Evolutionary conservation across 331 rosid genomes (phyloP), one percentile per base, ranked within the genome.

Genomic region (Malus hybrid): DNA sequence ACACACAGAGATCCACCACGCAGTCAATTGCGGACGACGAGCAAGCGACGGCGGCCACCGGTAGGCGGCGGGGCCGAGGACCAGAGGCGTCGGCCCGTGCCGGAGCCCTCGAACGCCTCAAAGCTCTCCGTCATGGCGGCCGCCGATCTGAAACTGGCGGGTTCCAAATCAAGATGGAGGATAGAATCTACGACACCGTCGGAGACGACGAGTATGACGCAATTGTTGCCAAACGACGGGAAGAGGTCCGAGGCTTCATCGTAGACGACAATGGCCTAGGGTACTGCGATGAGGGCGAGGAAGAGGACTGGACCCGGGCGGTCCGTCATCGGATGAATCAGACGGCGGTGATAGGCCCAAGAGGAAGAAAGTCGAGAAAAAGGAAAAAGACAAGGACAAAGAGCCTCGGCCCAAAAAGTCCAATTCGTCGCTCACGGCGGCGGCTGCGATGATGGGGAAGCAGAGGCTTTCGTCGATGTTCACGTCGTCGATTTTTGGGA

Each of bases 251-350:
- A 3, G 82, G 82, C 15, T 94, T 94, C 78, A 90, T 94, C 52
- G 90, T 92, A 5, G 97, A 92, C 71, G 97, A 90, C 34, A 91
- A 94, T 6, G 97, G 97, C 10, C 82, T 92, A 1, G 99, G 99
- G 27, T 92, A 92, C 50, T 83, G 88, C 44, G 99, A 94, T 68
- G 95, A 87, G 73, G 99, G 97, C 16, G 96, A 90, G 84, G 99
- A 94, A 56, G 99, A 92, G 86, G 99, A 94, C 46, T 94, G 97
- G 99, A 90, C 99, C 0, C 86, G 84, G 65, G 89, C 87, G 95
- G 88, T 5, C 79, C 73, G 9, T 91, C 96, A 4, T 81, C 87
- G 0, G 96, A 86, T 34, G 96, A 92, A 69, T 92, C 96, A 4
- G 97, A 85, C 0, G 93, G 92, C 13, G 96, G 82, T 27, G 89